phyloP scores from a whole-genome alignment of 331 rosid species.

The Malus hybrid region DNA sequence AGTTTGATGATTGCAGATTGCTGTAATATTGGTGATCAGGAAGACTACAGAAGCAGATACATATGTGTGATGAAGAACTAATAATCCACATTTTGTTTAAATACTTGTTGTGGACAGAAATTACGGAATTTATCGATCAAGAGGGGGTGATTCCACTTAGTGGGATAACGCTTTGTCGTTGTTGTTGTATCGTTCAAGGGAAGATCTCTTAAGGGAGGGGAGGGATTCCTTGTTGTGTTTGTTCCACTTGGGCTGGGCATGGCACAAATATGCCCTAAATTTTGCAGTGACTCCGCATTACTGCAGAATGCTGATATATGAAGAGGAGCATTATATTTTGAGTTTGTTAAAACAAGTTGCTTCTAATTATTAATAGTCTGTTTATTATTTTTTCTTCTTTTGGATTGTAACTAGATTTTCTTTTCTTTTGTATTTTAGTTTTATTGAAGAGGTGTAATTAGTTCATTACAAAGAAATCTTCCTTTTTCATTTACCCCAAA shows the following conservation, averaged over 20 bases:
- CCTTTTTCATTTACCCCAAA: too few relatives aligned
- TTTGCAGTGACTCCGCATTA: constrained; percentile 6
- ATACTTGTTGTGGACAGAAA: background rate
- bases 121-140: too few relatives aligned
- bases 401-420: too few relatives aligned
- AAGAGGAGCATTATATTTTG: background rate
- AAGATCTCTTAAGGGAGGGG: constrained; percentile 8
- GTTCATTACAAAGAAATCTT: too few relatives aligned
- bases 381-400: too few relatives aligned
- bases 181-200: too few relatives aligned
- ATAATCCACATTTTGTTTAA: background rate
- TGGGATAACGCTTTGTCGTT: too few relatives aligned
- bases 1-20: constrained; percentile 23
- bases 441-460: too few relatives aligned
- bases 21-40: background rate
- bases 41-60: background rate
- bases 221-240: constrained; percentile 2
- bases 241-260: background rate
- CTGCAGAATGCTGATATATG: background rate
- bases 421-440: too few relatives aligned
- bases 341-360: background rate
- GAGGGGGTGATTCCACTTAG: too few relatives aligned
- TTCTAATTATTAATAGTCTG: background rate
- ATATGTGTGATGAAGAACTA: background rate
- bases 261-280: constrained; percentile 20